Base-by-base conservation (phyloP, 2,329 filamentous ascomycete species). In the Penicillium sp. region DNA sequence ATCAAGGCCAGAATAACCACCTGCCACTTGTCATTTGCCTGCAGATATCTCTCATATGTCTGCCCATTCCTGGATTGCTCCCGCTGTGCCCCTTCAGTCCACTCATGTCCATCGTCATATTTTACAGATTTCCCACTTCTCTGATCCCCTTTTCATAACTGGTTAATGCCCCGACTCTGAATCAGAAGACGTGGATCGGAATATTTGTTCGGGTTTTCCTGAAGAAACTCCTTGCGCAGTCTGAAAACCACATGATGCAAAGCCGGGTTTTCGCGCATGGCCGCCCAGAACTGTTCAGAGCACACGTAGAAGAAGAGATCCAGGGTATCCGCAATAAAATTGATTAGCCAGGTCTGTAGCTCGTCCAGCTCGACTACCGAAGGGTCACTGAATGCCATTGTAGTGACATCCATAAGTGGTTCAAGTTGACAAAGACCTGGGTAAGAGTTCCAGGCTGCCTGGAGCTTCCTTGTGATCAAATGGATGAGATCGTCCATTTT, bases 361-460 rank as follows among this genome's bases (percentile, higher is more conserved):
- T 16, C 14, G 18, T 48, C 45, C 4, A 30, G 31, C 1, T 29
- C 15, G 4, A 14, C 26, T 8, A 1, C 16, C 9, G 7, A 14
- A 25, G 11, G 26, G 8, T 6, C 26, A 10, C 20, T 17, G n/a
- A 41, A 51, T 1, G 27, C 41, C 14, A 42, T 10, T 0, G 2
- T 7, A 3, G 41, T 26, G 8, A 51, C 21, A 3, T 40, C 29
- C 1, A 55, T 36, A 1, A 56, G 8, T 0, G 45, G 39, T 3
- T 31, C 28, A 14, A 50, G 36, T 11, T 52, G 50, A 8, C 20
- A 35, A 2, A 52, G 11, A 3, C 47, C 48, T 0, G 41, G 39
- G 25, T 53, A 55, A 0, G 41, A 52, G 11, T 57, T 57, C 54
- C 54, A 57, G 9, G 45, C 39, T 3, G 43, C 36, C 19, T 56